Percentiles rank a stretch among this genome's conserved stretches.
These are phyloP conservation scores for Debaryomycetaceae sp. DNA, from an alignment of 1,139 yeast species.

Conservation along the genomic window DNA sequence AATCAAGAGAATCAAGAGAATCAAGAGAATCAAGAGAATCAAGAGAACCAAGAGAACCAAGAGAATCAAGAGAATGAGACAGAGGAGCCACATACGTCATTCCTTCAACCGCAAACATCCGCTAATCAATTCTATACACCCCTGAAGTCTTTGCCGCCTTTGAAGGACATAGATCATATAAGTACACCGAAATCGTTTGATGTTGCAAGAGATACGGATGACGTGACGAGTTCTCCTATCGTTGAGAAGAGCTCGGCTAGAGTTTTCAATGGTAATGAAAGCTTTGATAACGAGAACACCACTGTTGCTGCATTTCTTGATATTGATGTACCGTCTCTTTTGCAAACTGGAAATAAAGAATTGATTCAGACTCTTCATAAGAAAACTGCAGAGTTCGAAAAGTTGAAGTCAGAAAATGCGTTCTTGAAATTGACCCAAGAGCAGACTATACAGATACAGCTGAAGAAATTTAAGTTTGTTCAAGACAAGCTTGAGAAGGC, in stretches of 20 bases:
- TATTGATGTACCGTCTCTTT: conserved; percentile 21
- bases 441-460: conserved; percentile 40
- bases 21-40: background rate
- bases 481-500: conserved; percentile 21
- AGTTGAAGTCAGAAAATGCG: conserved; percentile 48
- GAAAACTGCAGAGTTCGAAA: conserved; percentile 47
- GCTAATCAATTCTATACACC: conserved; percentile 37
- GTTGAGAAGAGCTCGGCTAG: background rate
- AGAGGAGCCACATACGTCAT: conserved; percentile 5
- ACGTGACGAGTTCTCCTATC: conserved; percentile 19
- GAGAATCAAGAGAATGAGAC: background rate
- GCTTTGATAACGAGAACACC: conserved; percentile 1
- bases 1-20: background rate
- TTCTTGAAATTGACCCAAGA: conserved; percentile 53
- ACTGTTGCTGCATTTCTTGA: conserved; percentile 31
- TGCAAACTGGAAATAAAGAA: conserved; percentile 13
- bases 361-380: conserved; percentile 34
- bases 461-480: conserved; percentile 17
- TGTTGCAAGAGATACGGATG: conserved; percentile 34
- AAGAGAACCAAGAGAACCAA: conserved; percentile 2
- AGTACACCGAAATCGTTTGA: conserved; percentile 41
- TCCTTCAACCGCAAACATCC: conserved; percentile 8
- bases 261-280: background rate
- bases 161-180: conserved; percentile 43
- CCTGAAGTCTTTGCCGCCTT: conserved; percentile 40